Evolutionary conservation across 768 basidiomycete species (phyloP).

Genomic region (Rossbeevera mucosa): DNA sequence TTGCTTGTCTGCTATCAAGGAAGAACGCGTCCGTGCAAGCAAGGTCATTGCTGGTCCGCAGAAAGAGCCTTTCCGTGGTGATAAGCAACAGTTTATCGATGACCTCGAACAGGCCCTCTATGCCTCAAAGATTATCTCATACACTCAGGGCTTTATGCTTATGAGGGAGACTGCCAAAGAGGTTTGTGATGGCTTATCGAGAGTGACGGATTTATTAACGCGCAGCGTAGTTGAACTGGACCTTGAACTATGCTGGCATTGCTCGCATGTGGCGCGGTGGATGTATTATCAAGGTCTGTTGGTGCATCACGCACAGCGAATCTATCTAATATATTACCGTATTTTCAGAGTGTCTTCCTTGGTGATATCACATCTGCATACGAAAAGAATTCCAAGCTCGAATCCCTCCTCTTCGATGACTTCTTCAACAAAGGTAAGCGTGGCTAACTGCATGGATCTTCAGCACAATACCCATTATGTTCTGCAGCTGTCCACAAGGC

Average conservation of each 20-base stretch:
- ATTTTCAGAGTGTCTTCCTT: conserved; percentile 77
- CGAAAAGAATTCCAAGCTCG: conserved; percentile 74
- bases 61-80: conserved; percentile 90
- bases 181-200: conserved; percentile 34
- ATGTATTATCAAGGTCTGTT: conserved; percentile 89
- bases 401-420: conserved; percentile 91
- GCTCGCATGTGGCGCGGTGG: conserved; percentile 99
- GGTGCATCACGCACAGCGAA: conserved; percentile 6
- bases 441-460: background rate
- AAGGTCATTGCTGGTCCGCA: conserved; percentile 87
- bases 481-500: conserved; percentile 79
- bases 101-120: conserved; percentile 99
- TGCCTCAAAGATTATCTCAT: conserved; percentile 99
- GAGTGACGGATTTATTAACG: conserved; percentile 4
- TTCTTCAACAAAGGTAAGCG: conserved; percentile 89
- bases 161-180: conserved; percentile 98
- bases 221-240: conserved; percentile 61
- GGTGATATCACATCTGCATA: conserved; percentile 90
- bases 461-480: conserved; percentile 1
- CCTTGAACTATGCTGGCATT: conserved; percentile 96
- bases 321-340: conserved; percentile 6
- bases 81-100: conserved; percentile 98
- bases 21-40: conserved; percentile 90
- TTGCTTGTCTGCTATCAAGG: conserved; percentile 95
- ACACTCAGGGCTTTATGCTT: conserved; percentile 99